These are phyloP conservation scores for Hymenoscyphus albidus DNA, from an alignment of 2,329 filamentous ascomycete species.

Conservation along the genomic window DNA sequence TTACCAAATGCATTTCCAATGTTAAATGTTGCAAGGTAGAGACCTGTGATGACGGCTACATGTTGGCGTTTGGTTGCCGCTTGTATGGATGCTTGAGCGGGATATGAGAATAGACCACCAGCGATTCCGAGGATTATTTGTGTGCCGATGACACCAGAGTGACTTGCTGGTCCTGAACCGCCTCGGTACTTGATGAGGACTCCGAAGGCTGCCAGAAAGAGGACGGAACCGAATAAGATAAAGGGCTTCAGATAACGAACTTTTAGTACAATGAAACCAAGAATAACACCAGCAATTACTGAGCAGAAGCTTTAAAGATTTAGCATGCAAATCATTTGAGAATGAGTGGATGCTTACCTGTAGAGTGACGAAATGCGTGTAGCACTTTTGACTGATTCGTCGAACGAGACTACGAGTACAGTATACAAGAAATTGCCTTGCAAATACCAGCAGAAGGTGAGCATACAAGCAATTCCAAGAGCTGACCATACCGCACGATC, in stretches of 20 bases:
- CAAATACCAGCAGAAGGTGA: constrained; percentile 59
- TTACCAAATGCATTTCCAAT: constrained; percentile 57
- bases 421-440: constrained; percentile 64
- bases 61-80: constrained; percentile 50
- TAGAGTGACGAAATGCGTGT: constrained; percentile 60
- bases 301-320: constrained; percentile 40
- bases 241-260: constrained; percentile 59
- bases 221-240: constrained; percentile 54
- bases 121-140: constrained; percentile 46
- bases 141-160: constrained; percentile 57
- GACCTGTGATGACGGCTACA: constrained; percentile 59
- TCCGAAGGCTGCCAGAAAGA: constrained; percentile 64
- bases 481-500: constrained; percentile 63
- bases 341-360: constrained; percentile 31
- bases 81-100: constrained; percentile 48
- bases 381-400: constrained; percentile 52
- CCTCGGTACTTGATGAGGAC: constrained; percentile 62
- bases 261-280: constrained; percentile 45
- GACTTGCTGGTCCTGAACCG: constrained; percentile 39
- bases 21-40: constrained; percentile 59
- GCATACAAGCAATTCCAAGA: constrained; percentile 52
- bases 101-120: constrained; percentile 55
- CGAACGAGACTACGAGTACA: constrained; percentile 57
- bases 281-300: constrained; percentile 57
- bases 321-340: neutral